These are phyloP conservation scores for Rhazya stricta DNA, from an alignment of 257 asterid species.

Conservation along the genomic window DNA sequence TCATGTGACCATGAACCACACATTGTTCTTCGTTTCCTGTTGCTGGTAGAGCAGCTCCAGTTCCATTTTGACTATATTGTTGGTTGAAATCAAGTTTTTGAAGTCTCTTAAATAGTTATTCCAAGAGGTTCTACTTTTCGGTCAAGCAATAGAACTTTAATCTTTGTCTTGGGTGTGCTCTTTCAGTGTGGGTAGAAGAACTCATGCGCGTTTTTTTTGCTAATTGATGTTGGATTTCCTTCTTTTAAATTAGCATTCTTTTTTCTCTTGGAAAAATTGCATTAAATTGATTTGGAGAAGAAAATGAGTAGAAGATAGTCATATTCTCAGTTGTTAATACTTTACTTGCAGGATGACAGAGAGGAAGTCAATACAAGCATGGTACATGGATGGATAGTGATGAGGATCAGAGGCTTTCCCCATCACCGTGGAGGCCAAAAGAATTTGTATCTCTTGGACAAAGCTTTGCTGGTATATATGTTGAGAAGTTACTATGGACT, in stretches of 20 bases:
- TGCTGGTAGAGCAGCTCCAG: background rate
- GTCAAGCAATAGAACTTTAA: too few species aligned
- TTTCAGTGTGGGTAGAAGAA: too few species aligned
- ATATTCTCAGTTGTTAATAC: conserved; percentile 12
- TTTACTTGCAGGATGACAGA: conserved; percentile 50
- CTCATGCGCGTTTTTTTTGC: too few species aligned
- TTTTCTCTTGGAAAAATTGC: background rate
- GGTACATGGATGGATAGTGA: conserved; percentile 94
- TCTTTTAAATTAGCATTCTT: background rate
- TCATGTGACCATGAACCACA: background rate
- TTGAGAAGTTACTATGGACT: background rate
- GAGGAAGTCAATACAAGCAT: conserved; percentile 85
- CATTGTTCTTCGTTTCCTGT: background rate
- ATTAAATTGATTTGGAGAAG: background rate
- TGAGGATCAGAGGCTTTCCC: conserved; percentile 91
- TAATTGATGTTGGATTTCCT: background rate
- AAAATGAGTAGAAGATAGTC: background rate
- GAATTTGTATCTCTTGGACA: conserved; percentile 79
- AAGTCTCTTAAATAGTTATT: background rate
- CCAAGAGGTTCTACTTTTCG: background rate
- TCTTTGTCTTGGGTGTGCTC: too few species aligned
- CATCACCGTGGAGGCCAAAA: conserved; percentile 79
- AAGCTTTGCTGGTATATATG: conserved; percentile 67
- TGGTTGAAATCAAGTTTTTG: background rate
- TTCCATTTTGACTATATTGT: background rate